phyloP scores from a whole-genome alignment of 140 eudicot genomes.

The Senecio squalidus region DNA sequence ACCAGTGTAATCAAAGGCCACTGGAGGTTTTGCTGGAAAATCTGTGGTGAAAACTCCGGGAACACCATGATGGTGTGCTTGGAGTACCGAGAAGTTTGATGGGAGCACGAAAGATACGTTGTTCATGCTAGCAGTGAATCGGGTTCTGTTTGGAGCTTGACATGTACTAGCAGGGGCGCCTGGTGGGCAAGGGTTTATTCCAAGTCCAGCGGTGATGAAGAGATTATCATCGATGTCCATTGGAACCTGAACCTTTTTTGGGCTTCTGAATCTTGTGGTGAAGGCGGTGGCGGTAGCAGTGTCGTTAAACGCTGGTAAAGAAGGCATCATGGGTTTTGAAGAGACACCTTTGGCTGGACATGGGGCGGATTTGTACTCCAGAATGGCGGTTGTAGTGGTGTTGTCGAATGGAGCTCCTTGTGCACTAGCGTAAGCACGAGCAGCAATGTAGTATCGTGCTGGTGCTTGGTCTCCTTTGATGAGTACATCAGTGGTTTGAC shows the following conservation, averaged over 20 bases:
- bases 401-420: slow-evolving; percentile 87
- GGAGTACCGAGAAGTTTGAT: slow-evolving; percentile 67
- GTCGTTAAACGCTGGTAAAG: slow-evolving; percentile 80
- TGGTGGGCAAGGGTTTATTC: slow-evolving; percentile 59
- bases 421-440: slow-evolving; percentile 79
- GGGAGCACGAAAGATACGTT: slow-evolving; percentile 80
- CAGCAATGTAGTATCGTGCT: slow-evolving; percentile 85
- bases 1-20: slow-evolving; percentile 84
- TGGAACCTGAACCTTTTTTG: slow-evolving; percentile 51
- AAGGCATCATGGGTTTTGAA: slow-evolving; percentile 51
- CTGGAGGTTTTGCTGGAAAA: slow-evolving; percentile 81
- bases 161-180: slow-evolving; percentile 49
- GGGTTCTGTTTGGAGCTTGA: slow-evolving; percentile 87
- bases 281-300: slow-evolving; percentile 78
- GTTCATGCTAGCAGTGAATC: slow-evolving; percentile 93
- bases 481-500: slow-evolving; percentile 93
- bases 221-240: slow-evolving; percentile 60
- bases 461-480: slow-evolving; percentile 83
- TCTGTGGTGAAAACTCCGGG: slow-evolving; percentile 88
- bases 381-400: slow-evolving; percentile 94
- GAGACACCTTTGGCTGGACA: slow-evolving; percentile 47
- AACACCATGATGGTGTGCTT: slow-evolving; percentile 72
- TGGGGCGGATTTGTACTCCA: slow-evolving; percentile 66
- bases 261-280: slow-evolving; percentile 65
- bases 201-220: slow-evolving; percentile 77